Percentiles rank a stretch among this genome's conserved stretches.
These are phyloP conservation scores for Aureobasidium sp. DNA, from an alignment of 2,329 filamentous ascomycete species.

Conservation along the genomic window DNA sequence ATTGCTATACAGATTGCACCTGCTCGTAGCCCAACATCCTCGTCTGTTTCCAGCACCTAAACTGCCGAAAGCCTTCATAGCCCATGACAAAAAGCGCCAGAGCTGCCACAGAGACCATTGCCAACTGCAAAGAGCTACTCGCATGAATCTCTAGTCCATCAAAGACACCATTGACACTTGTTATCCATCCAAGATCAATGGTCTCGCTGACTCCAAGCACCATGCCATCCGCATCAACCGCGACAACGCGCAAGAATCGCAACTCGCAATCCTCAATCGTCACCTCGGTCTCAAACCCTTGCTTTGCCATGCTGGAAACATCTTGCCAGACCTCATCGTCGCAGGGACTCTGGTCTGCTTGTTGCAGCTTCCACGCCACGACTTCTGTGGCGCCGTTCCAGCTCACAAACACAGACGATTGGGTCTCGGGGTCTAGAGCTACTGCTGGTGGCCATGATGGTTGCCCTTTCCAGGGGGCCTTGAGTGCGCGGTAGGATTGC, in stretches of 20 bases:
- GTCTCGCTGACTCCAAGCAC: slow-evolving; percentile 10
- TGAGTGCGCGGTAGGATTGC: slow-evolving; percentile 33
- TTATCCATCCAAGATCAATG: neutral
- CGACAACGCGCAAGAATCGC: slow-evolving; percentile 20
- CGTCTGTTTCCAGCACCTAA: neutral
- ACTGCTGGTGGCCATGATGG: slow-evolving; percentile 22
- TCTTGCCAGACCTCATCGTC: slow-evolving; percentile 19
- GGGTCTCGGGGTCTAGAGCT: slow-evolving; percentile 14
- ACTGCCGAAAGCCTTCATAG: neutral
- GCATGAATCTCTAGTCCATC: neutral
- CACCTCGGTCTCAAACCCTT: slow-evolving; percentile 22
- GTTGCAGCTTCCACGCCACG: slow-evolving; percentile 36
- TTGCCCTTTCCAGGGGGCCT: slow-evolving; percentile 26
- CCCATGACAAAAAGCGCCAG: neutral
- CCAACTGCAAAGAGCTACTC: neutral
- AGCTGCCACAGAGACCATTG: neutral
- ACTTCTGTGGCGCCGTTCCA: slow-evolving; percentile 47
- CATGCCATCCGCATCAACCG: slow-evolving; percentile 20
- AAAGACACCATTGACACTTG: neutral
- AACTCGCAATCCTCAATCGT: neutral
- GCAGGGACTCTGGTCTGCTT: neutral
- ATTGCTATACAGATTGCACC: neutral
- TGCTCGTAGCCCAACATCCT: neutral
- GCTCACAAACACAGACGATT: slow-evolving; percentile 40
- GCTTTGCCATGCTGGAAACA: slow-evolving; percentile 12